phyloP scores from a whole-genome alignment of 768 basidiomycete genomes.

The Mycena amicta region DNA sequence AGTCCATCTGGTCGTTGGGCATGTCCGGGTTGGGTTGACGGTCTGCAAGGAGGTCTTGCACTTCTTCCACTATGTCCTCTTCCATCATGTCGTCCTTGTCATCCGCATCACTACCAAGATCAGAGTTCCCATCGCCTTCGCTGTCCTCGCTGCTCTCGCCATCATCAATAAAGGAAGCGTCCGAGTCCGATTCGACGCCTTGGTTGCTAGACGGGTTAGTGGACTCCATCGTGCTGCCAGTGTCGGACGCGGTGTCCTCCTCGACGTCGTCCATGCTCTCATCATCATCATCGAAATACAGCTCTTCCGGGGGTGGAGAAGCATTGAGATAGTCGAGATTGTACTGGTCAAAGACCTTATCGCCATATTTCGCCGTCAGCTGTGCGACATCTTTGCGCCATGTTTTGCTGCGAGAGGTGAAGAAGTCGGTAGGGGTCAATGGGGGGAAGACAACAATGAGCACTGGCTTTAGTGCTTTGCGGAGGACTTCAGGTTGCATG shows the following conservation, averaged over 20 bases:
- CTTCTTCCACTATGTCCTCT: too few species aligned
- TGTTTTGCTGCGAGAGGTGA: conserved; percentile 1
- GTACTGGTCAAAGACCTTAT: conserved; percentile 1
- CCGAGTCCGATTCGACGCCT: background rate
- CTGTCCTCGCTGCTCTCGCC: conserved; percentile 13
- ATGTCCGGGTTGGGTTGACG: too few species aligned
- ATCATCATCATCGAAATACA: background rate
- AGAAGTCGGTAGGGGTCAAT: conserved; percentile 4
- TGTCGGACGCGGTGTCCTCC: background rate
- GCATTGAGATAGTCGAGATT: conserved; percentile 2
- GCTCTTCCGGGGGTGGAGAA: background rate
- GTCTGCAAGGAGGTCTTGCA: too few species aligned
- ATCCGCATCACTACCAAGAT: too few species aligned
- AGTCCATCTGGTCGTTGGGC: too few species aligned
- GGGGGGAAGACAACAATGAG: conserved; percentile 6
- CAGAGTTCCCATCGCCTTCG: conserved; percentile 10
- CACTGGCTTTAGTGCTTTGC: conserved; percentile 2
- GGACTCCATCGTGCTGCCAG: background rate
- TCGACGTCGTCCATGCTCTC: background rate
- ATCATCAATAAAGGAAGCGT: conserved; percentile 6
- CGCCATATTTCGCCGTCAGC: conserved; percentile 11
- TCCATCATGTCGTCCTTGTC: too few species aligned
- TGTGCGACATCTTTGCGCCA: background rate
- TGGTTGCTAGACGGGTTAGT: background rate
- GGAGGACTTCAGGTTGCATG: conserved; percentile 2